Base-by-base conservation (phyloP, 768 basidiomycete genomes). In the Mycena epipterygia region DNA sequence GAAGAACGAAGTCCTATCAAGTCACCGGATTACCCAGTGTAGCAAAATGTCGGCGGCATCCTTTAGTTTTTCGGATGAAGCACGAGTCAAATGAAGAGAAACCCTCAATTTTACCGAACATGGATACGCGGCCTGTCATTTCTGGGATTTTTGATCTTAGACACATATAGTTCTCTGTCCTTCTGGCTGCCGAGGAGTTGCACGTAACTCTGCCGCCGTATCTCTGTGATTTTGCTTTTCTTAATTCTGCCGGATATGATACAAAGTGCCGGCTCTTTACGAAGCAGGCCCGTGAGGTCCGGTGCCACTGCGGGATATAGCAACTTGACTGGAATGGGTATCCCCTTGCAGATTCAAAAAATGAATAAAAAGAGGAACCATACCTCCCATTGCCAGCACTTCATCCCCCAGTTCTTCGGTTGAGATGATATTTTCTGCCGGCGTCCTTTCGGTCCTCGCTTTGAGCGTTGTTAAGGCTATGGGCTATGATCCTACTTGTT, bases 401-500 rank as follows among this genome's bases (percentile, higher is more conserved):
- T 62, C 60, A 42, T 62, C 41, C 55, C 46, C 19, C 60, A n/a
- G 25, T 16, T 55, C 61, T n/a, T n/a, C n/a, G n/a, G 49, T 42
- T n/a, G 27, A 41, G 51, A 56, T 41, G 48, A 72, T 67, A 67
- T 60, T 72, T 62, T 44, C 66, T 23, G 53, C 53, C 30, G 25
- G 61, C 42, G 27, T 67, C 62, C n/a, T n/a, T n/a, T n/a, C n/a
- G n/a, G n/a, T n/a, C n/a, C n/a, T n/a, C n/a, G n/a, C n/a, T n/a
- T n/a, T 68, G 71, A 61, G 61, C 29, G 62, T 44, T 32, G 57
- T 53, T 41, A 63, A 60, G 7, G 71, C 25, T 37, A 48, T 64
- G 29, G 71, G 48, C 42, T 72, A 64, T 32, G 71, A 72, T 27
- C 59, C 62, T 42, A 68, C 51, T 27, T 66, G 71, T 25, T 51